A percentile compares a stretch with the other conserved stretches of the same genome.
Evolutionary conservation across 345 rosid genomes (phyloP).

Genomic region (Excoecaria cochinchinensis): DNA sequence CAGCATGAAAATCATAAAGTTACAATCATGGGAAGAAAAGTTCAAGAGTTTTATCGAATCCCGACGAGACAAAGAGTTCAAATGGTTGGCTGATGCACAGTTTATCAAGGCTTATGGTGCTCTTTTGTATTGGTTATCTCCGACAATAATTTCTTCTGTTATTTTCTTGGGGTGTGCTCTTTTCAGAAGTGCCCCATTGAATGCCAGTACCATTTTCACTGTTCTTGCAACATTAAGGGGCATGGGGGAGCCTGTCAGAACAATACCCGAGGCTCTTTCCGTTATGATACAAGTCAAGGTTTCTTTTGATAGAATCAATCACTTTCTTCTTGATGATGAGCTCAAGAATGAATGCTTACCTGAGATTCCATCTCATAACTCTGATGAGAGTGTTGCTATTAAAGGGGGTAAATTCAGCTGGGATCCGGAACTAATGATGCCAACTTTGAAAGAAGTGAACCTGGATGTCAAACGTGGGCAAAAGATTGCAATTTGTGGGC

Average conservation of each 20-base stretch:
- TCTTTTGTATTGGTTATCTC: slow-evolving; percentile 50
- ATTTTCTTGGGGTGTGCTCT: slow-evolving; percentile 53
- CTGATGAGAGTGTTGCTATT: slow-evolving; percentile 40
- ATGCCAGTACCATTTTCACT: slow-evolving; percentile 57
- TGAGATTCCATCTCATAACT: slow-evolving; percentile 26
- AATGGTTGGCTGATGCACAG: slow-evolving; percentile 49
- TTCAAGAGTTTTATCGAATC: slow-evolving; percentile 41
- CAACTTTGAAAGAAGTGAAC: slow-evolving; percentile 49
- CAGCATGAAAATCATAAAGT: slow-evolving; percentile 76
- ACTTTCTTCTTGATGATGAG: slow-evolving; percentile 60
- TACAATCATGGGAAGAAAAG: slow-evolving; percentile 78
- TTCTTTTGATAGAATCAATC: slow-evolving; percentile 55
- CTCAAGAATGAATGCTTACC: slow-evolving; percentile 38
- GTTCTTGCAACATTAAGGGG: slow-evolving; percentile 64
- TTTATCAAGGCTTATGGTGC: slow-evolving; percentile 29
- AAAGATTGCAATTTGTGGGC: slow-evolving; percentile 68
- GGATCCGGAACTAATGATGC: slow-evolving; percentile 39
- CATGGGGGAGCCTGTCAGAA: slow-evolving; percentile 46
- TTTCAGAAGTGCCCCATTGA: slow-evolving; percentile 44
- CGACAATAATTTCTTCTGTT: slow-evolving; percentile 48
- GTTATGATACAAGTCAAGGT: slow-evolving; percentile 58
- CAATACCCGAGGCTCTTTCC: slow-evolving; percentile 55
- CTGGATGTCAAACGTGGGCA: slow-evolving; percentile 50
- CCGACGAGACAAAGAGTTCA: slow-evolving; percentile 41
- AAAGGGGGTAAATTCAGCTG: slow-evolving; percentile 52